Conservation (phyloP, 306 rosid genomes). For the Abrus pulchellus region DNA sequence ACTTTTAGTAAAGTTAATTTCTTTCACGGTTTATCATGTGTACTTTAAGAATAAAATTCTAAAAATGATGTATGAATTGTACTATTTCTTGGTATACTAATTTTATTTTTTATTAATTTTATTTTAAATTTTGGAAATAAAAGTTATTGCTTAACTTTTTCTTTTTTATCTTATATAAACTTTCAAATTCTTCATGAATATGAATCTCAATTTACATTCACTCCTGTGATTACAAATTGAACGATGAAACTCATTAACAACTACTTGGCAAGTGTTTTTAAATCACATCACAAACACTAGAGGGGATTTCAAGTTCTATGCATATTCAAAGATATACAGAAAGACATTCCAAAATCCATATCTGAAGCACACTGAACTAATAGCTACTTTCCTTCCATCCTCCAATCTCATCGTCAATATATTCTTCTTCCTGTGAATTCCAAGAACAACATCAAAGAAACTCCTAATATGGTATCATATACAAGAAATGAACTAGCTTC, state of each 20-base stretch:
- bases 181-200: too few species aligned
- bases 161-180: too few species aligned
- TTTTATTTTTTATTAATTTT: too few species aligned
- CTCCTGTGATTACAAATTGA: slow-evolving; percentile 19
- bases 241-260: slow-evolving; percentile 38
- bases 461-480: slow-evolving; percentile 3
- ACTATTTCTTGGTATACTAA: too few species aligned
- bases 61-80: too few species aligned
- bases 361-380: slow-evolving; percentile 41
- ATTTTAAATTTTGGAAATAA: too few species aligned
- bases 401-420: slow-evolving; percentile 55
- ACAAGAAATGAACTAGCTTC: background rate
- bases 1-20: too few species aligned
- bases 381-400: slow-evolving; percentile 77
- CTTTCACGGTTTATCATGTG: too few species aligned
- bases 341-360: slow-evolving; percentile 40
- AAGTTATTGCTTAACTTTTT: too few species aligned
- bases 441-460: slow-evolving; percentile 44
- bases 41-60: too few species aligned
- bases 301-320: slow-evolving; percentile 33
- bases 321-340: slow-evolving; percentile 23
- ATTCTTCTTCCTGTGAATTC: slow-evolving; percentile 59
- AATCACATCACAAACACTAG: slow-evolving; percentile 1
- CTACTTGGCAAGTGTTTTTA: slow-evolving; percentile 3
- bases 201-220: background rate